Base-by-base conservation (phyloP, 2,329 filamentous ascomycete species). In the Magnaporthiopsis poae region DNA sequence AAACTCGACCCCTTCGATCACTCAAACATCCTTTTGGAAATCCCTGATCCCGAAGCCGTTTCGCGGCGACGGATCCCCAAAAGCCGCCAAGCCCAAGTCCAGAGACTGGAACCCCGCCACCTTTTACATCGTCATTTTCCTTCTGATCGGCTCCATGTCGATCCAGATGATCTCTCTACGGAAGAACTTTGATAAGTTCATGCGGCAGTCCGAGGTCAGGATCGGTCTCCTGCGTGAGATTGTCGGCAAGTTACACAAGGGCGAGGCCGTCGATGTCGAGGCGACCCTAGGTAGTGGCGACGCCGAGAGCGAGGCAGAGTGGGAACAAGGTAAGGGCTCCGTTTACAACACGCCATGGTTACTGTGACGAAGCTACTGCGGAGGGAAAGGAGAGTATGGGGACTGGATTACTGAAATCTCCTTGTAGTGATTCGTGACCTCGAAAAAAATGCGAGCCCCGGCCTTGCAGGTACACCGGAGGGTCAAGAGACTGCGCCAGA, bases 91-190 rank as follows among this genome's bases (percentile, higher is more conserved):
- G 46, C 72, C 75, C 31, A 84, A 82, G 70, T 79, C 83, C 21
- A 88, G 85, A 73, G 85, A 87, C 71, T 91, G 89, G 88, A 94
- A 94, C 71, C 90, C 91, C 2, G 90, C 90, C 27, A 92, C 88
- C 0, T 94, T 92, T 73, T 95, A 88, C 76, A 91, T 94, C 71
- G 81, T 88, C 72, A 91, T 94, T 69, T 92, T 92, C 73, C 81
- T 92, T 60, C 83, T 98, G 69, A 94, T 98, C 70, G 96, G 96
- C 4, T 96, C 92, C 69, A 96, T 97, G 82, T 91, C 94, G 18
- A 97, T 99, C 72, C 91, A 97, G 73, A 90, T 95, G 83, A 89
- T 99, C 73, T 83, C 88, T 52, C 76, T 98, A 72, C 89, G 88
- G 72, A 90, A 90, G 71, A 88, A 93, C 64, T 90, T 88, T 73